Evolutionary conservation across 306 rosid genomes (phyloP).

Genomic region (Casuarina equisetifolia): DNA sequence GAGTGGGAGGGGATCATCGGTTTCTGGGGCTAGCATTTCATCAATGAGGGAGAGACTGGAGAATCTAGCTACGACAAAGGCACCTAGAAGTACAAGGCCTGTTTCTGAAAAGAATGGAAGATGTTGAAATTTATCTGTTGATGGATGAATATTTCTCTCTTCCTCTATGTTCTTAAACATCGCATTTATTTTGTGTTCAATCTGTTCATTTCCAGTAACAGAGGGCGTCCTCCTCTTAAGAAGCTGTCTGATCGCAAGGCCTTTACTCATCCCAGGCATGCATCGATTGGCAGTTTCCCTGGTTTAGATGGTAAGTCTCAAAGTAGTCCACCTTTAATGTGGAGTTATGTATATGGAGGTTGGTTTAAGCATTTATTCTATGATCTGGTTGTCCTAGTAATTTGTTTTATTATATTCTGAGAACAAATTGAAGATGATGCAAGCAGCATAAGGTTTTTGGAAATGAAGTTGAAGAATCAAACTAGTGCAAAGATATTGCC

Average conservation of each 20-base stretch:
- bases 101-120: constrained; percentile 70
- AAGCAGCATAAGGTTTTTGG: neutral
- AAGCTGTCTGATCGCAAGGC: constrained; percentile 68
- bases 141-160: neutral
- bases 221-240: constrained; percentile 78
- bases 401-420: neutral
- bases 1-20: constrained; percentile 55
- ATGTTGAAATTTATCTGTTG: constrained; percentile 29
- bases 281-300: constrained; percentile 45
- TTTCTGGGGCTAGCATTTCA: constrained; percentile 48
- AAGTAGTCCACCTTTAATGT: neutral
- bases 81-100: constrained; percentile 47
- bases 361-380: neutral
- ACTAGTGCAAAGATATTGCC: neutral
- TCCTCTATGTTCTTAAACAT: neutral
- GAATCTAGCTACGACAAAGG: constrained; percentile 49
- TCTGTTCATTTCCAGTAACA: constrained; percentile 53
- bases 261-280: constrained; percentile 48
- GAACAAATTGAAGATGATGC: neutral
- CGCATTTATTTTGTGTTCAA: constrained; percentile 8
- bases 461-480: neutral
- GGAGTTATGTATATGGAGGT: neutral
- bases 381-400: neutral
- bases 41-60: constrained; percentile 59
- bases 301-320: constrained; percentile 59